Percentiles rank a stretch among this genome's conserved stretches.
phyloP scores from a whole-genome alignment of 495 filamentous ascomycete species.

The Aspergillus homomorphus region DNA sequence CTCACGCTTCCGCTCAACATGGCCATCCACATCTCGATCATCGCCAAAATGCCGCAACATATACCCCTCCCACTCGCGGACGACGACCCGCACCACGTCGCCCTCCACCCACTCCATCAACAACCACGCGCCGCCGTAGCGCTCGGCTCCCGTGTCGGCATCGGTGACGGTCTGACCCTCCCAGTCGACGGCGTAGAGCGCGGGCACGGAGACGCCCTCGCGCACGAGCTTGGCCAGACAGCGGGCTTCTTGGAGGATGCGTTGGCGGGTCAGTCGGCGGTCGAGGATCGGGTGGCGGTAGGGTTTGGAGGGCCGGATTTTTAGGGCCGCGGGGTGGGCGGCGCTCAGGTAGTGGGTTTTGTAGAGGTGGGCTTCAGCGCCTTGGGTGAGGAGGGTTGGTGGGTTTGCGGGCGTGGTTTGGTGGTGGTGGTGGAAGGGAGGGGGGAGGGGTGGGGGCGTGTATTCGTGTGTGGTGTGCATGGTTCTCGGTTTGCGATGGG shows the following conservation, averaged over 20 bases:
- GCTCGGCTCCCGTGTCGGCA: slow-evolving; percentile 18
- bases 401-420: slow-evolving; percentile 29
- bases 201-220: slow-evolving; percentile 77
- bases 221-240: slow-evolving; percentile 69
- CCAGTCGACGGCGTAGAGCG: slow-evolving; percentile 71
- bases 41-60: slow-evolving; percentile 27
- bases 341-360: slow-evolving; percentile 74
- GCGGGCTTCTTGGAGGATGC: slow-evolving; percentile 82
- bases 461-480: not conserved
- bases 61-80: slow-evolving; percentile 62
- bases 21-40: slow-evolving; percentile 1
- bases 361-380: slow-evolving; percentile 94
- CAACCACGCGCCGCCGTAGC: slow-evolving; percentile 73
- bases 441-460: not conserved
- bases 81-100: slow-evolving; percentile 58
- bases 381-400: slow-evolving; percentile 71
- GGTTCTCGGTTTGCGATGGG: not conserved
- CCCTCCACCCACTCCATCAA: slow-evolving; percentile 89
- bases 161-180: slow-evolving; percentile 33
- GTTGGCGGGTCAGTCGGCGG: slow-evolving; percentile 76
- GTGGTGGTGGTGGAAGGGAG: not conserved
- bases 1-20: slow-evolving; percentile 28
- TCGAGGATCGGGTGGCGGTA: slow-evolving; percentile 94
- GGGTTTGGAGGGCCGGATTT: slow-evolving; percentile 87
- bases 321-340: slow-evolving; percentile 70